phyloP scores from a whole-genome alignment of 768 basidiomycete genomes.

The Tulasnella sp. region DNA sequence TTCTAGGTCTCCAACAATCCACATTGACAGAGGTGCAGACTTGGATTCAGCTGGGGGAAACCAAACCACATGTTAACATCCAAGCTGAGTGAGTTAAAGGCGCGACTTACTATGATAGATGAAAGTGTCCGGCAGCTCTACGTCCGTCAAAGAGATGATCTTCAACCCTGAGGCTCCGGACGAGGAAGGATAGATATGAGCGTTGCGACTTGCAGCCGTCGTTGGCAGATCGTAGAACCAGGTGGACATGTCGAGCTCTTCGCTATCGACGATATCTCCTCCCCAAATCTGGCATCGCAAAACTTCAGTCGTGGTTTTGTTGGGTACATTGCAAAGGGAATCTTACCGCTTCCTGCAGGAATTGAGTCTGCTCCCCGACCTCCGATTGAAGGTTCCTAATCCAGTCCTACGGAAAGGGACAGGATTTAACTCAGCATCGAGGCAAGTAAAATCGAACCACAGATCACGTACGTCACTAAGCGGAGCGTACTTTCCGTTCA shows the following conservation, averaged over 20 bases:
- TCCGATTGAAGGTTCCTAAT: slow-evolving; percentile 55
- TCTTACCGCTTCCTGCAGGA: slow-evolving; percentile 65
- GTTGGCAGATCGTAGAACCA: slow-evolving; percentile 90
- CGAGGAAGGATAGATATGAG: slow-evolving; percentile 54
- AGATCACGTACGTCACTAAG: slow-evolving; percentile 55
- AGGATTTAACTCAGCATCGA: slow-evolving; percentile 20
- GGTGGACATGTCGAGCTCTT: slow-evolving; percentile 49
- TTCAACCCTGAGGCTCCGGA: slow-evolving; percentile 32
- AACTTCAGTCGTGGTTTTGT: slow-evolving; percentile 23
- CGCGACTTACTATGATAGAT: background rate
- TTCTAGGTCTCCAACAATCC: slow-evolving; percentile 74
- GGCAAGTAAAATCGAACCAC: background rate
- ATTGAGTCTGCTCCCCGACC: slow-evolving; percentile 49
- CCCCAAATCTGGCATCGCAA: slow-evolving; percentile 43
- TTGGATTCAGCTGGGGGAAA: slow-evolving; percentile 18
- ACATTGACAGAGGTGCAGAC: slow-evolving; percentile 33
- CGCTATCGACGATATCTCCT: slow-evolving; percentile 41
- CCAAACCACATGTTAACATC: background rate
- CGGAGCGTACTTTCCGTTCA: slow-evolving; percentile 77
- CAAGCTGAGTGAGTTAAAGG: background rate
- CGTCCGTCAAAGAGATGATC: background rate
- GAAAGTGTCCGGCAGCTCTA: background rate
- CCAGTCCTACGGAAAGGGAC: slow-evolving; percentile 51
- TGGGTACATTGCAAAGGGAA: background rate
- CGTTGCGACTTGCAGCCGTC: slow-evolving; percentile 62